Evolutionary conservation across 2,329 filamentous ascomycete species (phyloP).

Genomic region (Cladophialophora bantiana): DNA sequence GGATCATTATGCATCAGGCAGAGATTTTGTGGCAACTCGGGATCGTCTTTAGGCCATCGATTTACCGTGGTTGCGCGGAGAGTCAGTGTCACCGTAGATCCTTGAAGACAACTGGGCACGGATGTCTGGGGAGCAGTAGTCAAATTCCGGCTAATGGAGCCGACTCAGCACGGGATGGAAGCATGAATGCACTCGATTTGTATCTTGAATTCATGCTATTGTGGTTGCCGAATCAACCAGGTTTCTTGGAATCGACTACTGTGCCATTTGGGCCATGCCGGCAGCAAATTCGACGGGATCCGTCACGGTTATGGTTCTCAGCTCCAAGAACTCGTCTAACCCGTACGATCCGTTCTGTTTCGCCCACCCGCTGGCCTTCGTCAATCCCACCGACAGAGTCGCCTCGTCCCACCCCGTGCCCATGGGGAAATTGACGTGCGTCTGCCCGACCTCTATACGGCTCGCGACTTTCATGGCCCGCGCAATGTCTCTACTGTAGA

Average conservation of each 20-base stretch:
- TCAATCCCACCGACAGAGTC: conserved; percentile 8
- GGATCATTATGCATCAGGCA: no score
- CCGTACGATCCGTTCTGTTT: conserved; percentile 22
- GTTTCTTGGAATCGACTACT: neutral
- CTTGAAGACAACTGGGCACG: no score
- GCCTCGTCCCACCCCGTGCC: conserved; percentile 20
- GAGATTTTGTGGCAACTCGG: no score
- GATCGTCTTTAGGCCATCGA: no score
- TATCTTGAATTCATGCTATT: conserved; percentile 49
- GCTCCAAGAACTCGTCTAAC: conserved; percentile 18
- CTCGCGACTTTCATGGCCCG: conserved; percentile 81
- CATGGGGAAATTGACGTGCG: conserved; percentile 18
- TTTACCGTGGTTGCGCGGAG: no score
- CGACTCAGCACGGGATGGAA: no score
- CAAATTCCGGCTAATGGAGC: no score
- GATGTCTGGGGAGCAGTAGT: no score
- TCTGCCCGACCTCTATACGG: conserved; percentile 76
- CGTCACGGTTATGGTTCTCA: conserved; percentile 19
- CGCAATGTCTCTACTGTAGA: conserved; percentile 28
- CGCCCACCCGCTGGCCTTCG: conserved; percentile 19
- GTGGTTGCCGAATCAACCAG: neutral
- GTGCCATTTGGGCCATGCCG: conserved; percentile 3
- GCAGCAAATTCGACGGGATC: conserved; percentile 9
- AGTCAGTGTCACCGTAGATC: no score
- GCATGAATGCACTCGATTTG: no score